Evolutionary conservation across 2,329 filamentous ascomycete species (phyloP), one percentile per base, ranked within the genome.

Genomic region (Monascus ruber): DNA sequence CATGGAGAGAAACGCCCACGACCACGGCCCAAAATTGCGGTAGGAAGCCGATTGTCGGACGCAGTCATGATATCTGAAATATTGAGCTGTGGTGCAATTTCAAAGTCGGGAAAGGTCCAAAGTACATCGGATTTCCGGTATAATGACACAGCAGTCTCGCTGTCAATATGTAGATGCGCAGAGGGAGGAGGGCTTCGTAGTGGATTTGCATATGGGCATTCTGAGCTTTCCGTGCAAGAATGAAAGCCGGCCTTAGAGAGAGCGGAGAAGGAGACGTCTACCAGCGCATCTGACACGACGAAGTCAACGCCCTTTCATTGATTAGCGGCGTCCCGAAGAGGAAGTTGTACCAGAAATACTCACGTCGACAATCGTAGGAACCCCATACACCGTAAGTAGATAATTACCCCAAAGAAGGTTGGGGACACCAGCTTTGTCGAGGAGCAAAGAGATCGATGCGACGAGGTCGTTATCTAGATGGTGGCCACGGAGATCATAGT

Each of bases 371-470:
- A n/a, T n/a, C 0, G 49, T 48, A 6, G 52, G 51, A n/a, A 56
- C 47, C 6, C 54, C 52, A 34, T 55, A 55, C 29, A 54, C 41
- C 26, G 51, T 54, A 32, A 56, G 42, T 34, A 56, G 44, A 42
- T 48, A 55, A 39, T 56, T 54, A n/a, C 50, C 55, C 51, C 27
- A 29, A 6, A 29, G 9, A 29, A 29, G 6, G 9, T 29, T 29
- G 27, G 9, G 27, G 27, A 29, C 27, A 9, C 27, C 27, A 29
- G 27, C 27, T 9, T 5, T 29, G 9, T 9, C 27, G 27, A 29
- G 27, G 27, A 29, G 27, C 5, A 9, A 6, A 5, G 27, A 29
- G 9, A 29, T 29, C 27, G 27, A 29, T n/a, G n/a, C n/a, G 27
- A 29, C 5, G 5, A 29, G 27, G 27, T 29, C 27, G 27, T 29